Evolutionary conservation across 2,329 filamentous ascomycete genomes (phyloP), one percentile per base, ranked within the genome.

Genomic region (Trichoderma koningiopsis): DNA sequence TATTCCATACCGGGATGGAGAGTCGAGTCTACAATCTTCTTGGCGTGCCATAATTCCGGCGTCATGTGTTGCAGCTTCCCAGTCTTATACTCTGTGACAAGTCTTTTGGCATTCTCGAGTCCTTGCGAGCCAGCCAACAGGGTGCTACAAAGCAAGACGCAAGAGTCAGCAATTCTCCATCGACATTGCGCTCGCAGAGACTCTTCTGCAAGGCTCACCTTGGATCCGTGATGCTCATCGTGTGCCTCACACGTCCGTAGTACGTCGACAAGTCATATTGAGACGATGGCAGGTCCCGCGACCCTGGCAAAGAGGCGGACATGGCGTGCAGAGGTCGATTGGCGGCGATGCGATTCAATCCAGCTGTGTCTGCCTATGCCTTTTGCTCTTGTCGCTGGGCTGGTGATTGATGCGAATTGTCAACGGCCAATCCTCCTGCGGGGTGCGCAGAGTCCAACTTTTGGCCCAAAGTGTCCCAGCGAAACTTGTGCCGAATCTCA

Each of bases 1-100:
- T 66, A 19, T 31, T 67, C 71, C 85, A 73, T 88, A 96, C 94
- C 94, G 73, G 96, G 96, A 79, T 99, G 96, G 73, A 99, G 83
- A 16, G 96, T 99, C 71, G 96, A 95, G 81, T 99, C 96, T 68
- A 98, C 92, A 73, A 97, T 89, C 86, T 97, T 97, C 87, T 99
- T 99, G 56, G 96, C 96, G 72, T 88, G 85, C 96, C 96, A 99
- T 75, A 99, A 83, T 76, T 97, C 92, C 1, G 93, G 91, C 22
- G 91, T 97, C 93, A 98, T 97, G 66, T 88, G 83, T 74, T 86
- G 82, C 71, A 92, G 84, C 80, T 92, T 88, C 73, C 94, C 94
- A 76, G 90, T 89, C 85, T 97, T 98, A 84, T 97, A 99, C 52
- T 89, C 86, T 14, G 91, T 86, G 71, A 99, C 86, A 75, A 97